Percentiles rank a stretch among this genome's conserved stretches.
Evolutionary conservation across 2,329 filamentous ascomycete genomes (phyloP).

Genomic region (Lizonia empirigonia): DNA sequence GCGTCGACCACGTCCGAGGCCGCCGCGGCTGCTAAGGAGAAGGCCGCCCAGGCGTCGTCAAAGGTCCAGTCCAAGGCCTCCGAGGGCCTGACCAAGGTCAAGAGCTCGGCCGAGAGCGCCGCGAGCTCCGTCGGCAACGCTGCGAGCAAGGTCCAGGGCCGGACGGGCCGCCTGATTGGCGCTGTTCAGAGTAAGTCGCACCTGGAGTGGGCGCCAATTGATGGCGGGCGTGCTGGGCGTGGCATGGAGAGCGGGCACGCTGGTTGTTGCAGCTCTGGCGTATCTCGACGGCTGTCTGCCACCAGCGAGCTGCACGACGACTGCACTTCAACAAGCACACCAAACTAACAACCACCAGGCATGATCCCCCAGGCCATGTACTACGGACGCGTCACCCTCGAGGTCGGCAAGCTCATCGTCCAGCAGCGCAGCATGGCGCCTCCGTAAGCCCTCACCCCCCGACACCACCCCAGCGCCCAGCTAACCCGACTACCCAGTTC

Average conservation of each 20-base stretch:
- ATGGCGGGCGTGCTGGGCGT: conserved; percentile 1
- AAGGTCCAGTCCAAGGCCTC: conserved; percentile 78
- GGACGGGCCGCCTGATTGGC: conserved; percentile 76
- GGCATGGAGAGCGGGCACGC: background rate
- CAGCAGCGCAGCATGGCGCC: conserved; percentile 88
- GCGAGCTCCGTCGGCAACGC: conserved; percentile 73
- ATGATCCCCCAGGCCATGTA: conserved; percentile 86
- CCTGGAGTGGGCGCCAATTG: conserved; percentile 18
- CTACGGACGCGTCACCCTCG: conserved; percentile 87
- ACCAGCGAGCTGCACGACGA: background rate
- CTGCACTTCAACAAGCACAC: background rate
- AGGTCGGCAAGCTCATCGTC: conserved; percentile 87
- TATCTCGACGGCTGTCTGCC: too few species aligned
- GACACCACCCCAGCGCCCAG: background rate
- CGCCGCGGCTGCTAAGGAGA: conserved; percentile 55
- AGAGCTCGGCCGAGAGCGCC: conserved; percentile 78
- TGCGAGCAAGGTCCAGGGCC: conserved; percentile 80
- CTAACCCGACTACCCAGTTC: conserved; percentile 61
- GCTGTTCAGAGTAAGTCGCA: conserved; percentile 81
- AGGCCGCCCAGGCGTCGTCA: conserved; percentile 47
- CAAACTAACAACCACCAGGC: conserved; percentile 58
- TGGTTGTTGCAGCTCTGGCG: conserved; percentile 6
- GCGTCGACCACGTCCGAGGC: conserved; percentile 57
- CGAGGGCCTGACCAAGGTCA: conserved; percentile 81
- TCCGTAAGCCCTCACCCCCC: conserved; percentile 70